Conservation (phyloP, 257 asterid genomes). For the Petrea volubilis region DNA sequence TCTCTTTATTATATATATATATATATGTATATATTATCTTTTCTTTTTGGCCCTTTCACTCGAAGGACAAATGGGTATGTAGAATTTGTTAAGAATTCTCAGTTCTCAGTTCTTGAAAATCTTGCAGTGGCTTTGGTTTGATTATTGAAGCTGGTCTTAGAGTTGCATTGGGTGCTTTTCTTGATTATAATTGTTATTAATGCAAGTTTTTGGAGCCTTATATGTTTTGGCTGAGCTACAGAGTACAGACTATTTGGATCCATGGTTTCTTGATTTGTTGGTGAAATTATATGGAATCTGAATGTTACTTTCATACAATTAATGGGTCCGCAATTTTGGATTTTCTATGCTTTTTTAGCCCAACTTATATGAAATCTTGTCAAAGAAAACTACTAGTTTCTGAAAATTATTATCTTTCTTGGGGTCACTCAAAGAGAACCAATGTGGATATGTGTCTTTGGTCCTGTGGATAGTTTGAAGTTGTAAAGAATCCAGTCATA, state of each 20-base stretch:
- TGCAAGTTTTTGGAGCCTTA: not conserved
- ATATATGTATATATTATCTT: not conserved
- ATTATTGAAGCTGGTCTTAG: constrained; percentile 14
- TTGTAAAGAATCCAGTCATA: too few species aligned
- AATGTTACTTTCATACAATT: not conserved
- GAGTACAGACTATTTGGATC: not conserved
- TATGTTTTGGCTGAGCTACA: not conserved
- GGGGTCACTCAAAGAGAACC: too few species aligned
- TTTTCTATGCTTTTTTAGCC: not conserved
- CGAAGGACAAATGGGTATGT: not conserved
- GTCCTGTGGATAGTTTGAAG: too few species aligned
- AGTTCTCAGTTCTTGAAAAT: not conserved
- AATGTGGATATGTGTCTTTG: too few species aligned
- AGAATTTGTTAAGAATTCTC: not conserved
- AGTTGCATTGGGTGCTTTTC: not conserved
- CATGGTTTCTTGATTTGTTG: not conserved
- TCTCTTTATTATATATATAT: too few species aligned
- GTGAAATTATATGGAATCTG: not conserved
- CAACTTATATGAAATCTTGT: too few species aligned
- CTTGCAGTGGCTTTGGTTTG: not conserved
- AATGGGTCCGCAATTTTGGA: not conserved
- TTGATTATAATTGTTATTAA: too few species aligned
- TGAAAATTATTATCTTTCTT: too few species aligned
- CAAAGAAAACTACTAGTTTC: too few species aligned
- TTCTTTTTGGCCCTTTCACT: not conserved